phyloP scores from a whole-genome alignment of 805 yeast genomes.

The Kregervanrija fluxuum region DNA sequence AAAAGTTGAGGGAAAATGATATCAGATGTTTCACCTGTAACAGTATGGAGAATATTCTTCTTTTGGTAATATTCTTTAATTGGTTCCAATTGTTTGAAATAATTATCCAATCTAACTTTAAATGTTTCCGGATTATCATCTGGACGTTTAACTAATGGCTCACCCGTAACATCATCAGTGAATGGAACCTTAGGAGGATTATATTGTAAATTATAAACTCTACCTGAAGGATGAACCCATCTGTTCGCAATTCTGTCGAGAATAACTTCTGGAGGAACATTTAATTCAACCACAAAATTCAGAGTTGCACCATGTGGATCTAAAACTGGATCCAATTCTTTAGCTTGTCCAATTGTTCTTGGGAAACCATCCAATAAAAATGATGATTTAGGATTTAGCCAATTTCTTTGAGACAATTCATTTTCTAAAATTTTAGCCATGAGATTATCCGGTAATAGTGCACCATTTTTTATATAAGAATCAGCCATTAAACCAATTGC shows the following conservation, averaged over 20 bases:
- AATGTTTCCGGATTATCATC: slow-evolving; percentile 80
- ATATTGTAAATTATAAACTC: slow-evolving; percentile 79
- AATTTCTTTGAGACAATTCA: slow-evolving; percentile 36
- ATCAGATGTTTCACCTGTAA: slow-evolving; percentile 78
- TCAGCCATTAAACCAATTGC: slow-evolving; percentile 51
- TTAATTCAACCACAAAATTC: slow-evolving; percentile 77
- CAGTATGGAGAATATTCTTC: slow-evolving; percentile 42
- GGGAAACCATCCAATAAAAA: slow-evolving; percentile 95
- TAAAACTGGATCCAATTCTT: slow-evolving; percentile 41
- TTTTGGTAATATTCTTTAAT: slow-evolving; percentile 53
- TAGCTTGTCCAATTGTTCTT: slow-evolving; percentile 69
- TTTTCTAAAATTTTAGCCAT: slow-evolving; percentile 53
- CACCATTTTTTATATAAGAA: slow-evolving; percentile 51
- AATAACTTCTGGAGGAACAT: slow-evolving; percentile 82
- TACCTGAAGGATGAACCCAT: slow-evolving; percentile 81
- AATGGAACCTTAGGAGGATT: slow-evolving; percentile 85
- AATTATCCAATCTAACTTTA: slow-evolving; percentile 55
- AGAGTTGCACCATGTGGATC: slow-evolving; percentile 33
- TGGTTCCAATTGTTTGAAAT: slow-evolving; percentile 53
- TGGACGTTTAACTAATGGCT: slow-evolving; percentile 66
- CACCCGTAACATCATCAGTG: slow-evolving; percentile 85
- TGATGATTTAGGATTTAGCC: slow-evolving; percentile 38
- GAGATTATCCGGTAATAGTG: slow-evolving; percentile 63
- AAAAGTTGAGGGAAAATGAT: slow-evolving; percentile 69
- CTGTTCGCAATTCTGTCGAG: slow-evolving; percentile 75